Conservation (phyloP, 768 basidiomycete species). For the Phaffia tasmanica region DNA sequence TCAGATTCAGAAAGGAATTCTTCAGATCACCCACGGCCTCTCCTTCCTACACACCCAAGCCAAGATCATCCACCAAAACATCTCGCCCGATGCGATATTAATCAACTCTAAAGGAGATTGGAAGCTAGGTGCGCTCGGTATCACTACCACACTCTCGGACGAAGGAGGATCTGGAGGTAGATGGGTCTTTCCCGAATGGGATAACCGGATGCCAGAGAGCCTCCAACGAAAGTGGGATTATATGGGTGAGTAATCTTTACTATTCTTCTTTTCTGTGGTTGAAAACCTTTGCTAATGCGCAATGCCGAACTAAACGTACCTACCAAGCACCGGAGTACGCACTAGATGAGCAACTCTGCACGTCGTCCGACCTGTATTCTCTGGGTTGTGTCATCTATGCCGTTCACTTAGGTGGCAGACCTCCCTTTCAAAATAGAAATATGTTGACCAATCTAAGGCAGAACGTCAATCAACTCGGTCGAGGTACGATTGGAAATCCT, state of each 20-base stretch:
- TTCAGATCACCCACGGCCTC: slow-evolving; percentile 53
- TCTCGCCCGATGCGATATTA: slow-evolving; percentile 73
- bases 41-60: slow-evolving; percentile 86
- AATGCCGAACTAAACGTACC: background rate
- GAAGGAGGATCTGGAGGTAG: slow-evolving; percentile 47
- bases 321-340: slow-evolving; percentile 80
- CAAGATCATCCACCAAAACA: slow-evolving; percentile 79
- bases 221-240: slow-evolving; percentile 90
- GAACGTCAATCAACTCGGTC: slow-evolving; percentile 32
- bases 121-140: slow-evolving; percentile 51
- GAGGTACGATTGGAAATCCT: slow-evolving; percentile 34
- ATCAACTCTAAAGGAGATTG: slow-evolving; percentile 96
- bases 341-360: slow-evolving; percentile 71
- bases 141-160: background rate
- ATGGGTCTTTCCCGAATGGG: slow-evolving; percentile 86
- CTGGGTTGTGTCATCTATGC: slow-evolving; percentile 84
- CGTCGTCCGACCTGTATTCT: slow-evolving; percentile 68
- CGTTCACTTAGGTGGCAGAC: slow-evolving; percentile 74
- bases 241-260: slow-evolving; percentile 52
- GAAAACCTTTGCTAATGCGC: background rate
- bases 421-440: slow-evolving; percentile 74
- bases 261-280: slow-evolving; percentile 1
- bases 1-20: slow-evolving; percentile 88
- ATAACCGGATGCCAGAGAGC: slow-evolving; percentile 54
- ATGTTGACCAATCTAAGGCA: slow-evolving; percentile 37